Evolutionary conservation across 75 land plant genomes (phyloP).

Genomic region (Pinus taeda): DNA sequence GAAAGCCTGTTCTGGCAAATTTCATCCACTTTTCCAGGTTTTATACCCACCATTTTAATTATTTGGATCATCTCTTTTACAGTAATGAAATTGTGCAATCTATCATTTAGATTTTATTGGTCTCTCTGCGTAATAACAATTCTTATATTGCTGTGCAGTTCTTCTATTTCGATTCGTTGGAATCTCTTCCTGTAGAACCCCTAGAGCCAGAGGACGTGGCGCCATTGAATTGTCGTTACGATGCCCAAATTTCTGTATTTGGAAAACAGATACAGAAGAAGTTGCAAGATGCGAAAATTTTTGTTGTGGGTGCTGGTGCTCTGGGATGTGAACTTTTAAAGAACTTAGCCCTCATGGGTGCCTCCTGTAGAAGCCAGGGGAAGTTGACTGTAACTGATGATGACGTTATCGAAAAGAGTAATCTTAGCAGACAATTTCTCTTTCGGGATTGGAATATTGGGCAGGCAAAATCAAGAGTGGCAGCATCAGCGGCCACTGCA

Average conservation of each 20-base stretch:
- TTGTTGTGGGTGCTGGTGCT: constrained; percentile 95
- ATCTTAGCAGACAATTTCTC: constrained; percentile 89
- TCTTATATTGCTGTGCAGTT: too few relatives aligned
- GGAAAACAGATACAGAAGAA: constrained; percentile 76
- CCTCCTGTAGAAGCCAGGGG: constrained; percentile 65
- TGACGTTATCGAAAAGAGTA: constrained; percentile 97
- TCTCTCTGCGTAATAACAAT: too few relatives aligned
- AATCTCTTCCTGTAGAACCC: constrained; percentile 83
- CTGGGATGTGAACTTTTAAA: constrained; percentile 95
- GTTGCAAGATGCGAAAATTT: constrained; percentile 67
- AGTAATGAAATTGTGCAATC: too few relatives aligned
- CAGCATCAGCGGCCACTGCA: constrained; percentile 71
- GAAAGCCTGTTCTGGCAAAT: constrained; percentile 93
- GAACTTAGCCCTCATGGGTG: constrained; percentile 93
- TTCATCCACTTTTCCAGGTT: constrained; percentile 88
- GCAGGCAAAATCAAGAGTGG: constrained; percentile 86
- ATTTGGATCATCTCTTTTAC: too few relatives aligned
- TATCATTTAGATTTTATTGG: too few relatives aligned
- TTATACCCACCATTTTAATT: background rate
- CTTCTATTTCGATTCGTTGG: constrained; percentile 83
- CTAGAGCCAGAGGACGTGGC: constrained; percentile 44
- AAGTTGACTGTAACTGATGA: constrained; percentile 88
- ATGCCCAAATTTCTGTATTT: constrained; percentile 91
- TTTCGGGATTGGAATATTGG: constrained; percentile 96
- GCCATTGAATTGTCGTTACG: constrained; percentile 72